A percentile compares a stretch with the other conserved stretches of the same genome.
Conservation (phyloP, 768 basidiomycete species). For the Naganishia randhawae region DNA sequence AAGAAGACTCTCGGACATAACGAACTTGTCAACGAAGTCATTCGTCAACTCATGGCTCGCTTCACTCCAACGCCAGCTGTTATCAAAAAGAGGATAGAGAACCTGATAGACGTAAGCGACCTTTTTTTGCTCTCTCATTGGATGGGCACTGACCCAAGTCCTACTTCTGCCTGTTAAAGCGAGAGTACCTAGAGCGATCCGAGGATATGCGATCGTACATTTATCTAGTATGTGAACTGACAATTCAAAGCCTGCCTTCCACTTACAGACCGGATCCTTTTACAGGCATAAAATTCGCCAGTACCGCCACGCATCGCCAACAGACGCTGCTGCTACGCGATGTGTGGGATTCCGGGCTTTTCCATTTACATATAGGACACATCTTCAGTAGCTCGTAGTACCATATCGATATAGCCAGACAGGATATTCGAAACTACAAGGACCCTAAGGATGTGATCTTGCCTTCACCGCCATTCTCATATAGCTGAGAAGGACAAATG, state of each 20-base stretch:
- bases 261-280: background rate
- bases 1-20: constrained; percentile 82
- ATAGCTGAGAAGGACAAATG: background rate
- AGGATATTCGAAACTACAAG: background rate
- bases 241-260: background rate
- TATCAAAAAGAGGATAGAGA: constrained; percentile 92
- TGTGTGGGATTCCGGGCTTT: background rate
- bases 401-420: background rate
- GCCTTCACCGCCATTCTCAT: background rate
- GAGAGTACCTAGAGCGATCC: constrained; percentile 82
- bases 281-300: background rate
- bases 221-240: constrained; percentile 57
- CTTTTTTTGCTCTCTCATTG: background rate
- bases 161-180: constrained; percentile 54
- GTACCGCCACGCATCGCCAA: background rate
- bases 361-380: background rate
- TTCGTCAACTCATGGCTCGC: constrained; percentile 72
- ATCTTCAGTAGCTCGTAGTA: background rate
- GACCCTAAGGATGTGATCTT: background rate
- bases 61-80: constrained; percentile 79
- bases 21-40: constrained; percentile 85
- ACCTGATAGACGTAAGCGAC: constrained; percentile 75
- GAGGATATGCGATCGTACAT: constrained; percentile 84
- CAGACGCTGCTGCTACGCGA: background rate
- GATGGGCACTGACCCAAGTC: constrained; percentile 2